Evolutionary conservation across 345 rosid genomes (phyloP), one percentile per base, ranked within the genome.

Genomic region (Geranium brycei): DNA sequence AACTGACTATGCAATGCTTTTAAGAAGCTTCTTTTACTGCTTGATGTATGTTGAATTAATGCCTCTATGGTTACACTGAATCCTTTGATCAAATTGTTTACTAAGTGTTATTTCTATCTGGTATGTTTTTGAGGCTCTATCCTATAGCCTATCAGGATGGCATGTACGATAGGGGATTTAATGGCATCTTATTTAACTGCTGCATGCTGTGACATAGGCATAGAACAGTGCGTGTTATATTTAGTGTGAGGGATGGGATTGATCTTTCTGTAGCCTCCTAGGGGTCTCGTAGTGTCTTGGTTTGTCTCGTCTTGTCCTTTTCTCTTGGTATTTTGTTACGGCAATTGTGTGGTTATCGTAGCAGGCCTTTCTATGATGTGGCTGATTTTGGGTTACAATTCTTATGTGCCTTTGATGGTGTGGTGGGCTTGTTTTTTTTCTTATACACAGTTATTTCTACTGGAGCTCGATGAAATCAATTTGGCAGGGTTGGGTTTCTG

Each of bases 21-120:
- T 84, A 78, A 74, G 75, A 76, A 71, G 77, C 82, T 81, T 78
- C 83, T 76, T 72, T 75, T 76, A 64, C 81, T 77, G 71, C 84
- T 77, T 61, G 79, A 80, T 83, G 87, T 79, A 77, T 83, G 88
- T 80, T 68, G 77, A 79, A 75, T 75, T 74, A 73, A 71, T 71
- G 53, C 65, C 72, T 77, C 31, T 72, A 66, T 72, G 76, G 73
- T 62, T 73, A 58, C 38, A 31, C 67, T 55, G 55, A 60, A 64
- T 63, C 68, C 69, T 62, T 66, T 58, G 59, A 61, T 56, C 12
- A 59, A 69, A 41, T 71, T 62, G 61, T 38, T 38, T 35, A 71
- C 66, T 35, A 65, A 60, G 57, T 62, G 66, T 66, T 68, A 11
- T 69, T 62, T 64, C 59, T 38, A 19, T 38, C 7, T 57, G 58